phyloP scores from a whole-genome alignment of 1,139 yeast genomes.

The Pichia sp. region DNA sequence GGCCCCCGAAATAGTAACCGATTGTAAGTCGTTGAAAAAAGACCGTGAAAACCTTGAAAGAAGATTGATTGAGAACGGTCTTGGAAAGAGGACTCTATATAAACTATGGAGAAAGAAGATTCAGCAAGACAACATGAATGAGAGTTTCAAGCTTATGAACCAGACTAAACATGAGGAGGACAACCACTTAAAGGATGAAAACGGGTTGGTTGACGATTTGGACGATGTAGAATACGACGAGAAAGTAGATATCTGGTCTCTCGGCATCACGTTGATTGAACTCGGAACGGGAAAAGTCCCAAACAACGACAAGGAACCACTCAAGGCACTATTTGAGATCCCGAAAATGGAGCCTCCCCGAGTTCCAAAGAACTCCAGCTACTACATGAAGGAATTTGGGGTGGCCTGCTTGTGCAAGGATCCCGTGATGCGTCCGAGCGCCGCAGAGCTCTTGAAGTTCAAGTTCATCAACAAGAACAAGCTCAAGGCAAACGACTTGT shows the following conservation, averaged over 20 bases:
- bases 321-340: constrained; percentile 68
- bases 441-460: constrained; percentile 55
- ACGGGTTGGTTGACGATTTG: not conserved
- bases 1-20: constrained; percentile 78
- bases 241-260: constrained; percentile 85
- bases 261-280: constrained; percentile 80
- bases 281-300: constrained; percentile 73
- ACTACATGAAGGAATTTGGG: constrained; percentile 54
- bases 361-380: constrained; percentile 33
- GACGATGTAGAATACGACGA: constrained; percentile 56
- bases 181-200: not conserved
- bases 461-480: constrained; percentile 51
- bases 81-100: constrained; percentile 12
- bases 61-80: constrained; percentile 13
- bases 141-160: not conserved
- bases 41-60: constrained; percentile 12
- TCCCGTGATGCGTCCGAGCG: constrained; percentile 56
- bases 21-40: constrained; percentile 11
- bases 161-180: not conserved
- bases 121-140: not conserved
- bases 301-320: constrained; percentile 61
- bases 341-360: constrained; percentile 68
- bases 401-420: constrained; percentile 59
- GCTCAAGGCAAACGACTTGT: constrained; percentile 27
- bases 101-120: constrained; percentile 17